Evolutionary conservation across 805 yeast species (phyloP), one percentile per base, ranked within the genome.

Genomic region (Martiniozyma abietophila): DNA sequence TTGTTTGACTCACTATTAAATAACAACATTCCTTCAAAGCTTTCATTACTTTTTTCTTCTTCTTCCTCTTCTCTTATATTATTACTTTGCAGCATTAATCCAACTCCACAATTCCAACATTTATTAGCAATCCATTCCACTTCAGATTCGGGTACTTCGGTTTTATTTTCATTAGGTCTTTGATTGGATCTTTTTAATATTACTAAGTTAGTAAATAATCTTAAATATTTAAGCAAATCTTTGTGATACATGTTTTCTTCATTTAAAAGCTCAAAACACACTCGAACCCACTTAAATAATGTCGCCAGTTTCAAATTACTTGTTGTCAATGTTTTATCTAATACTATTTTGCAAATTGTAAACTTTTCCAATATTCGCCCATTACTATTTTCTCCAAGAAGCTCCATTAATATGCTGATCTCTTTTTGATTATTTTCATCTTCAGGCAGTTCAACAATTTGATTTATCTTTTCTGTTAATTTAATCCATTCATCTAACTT

Each of bases 61-160:
- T 5, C 15, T n/a, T n/a, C n/a, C n/a, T n/a, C 31, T 10, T 18
- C 9, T 16, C 29, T 26, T n/a, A 11, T 24, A 8, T 17, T 26
- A 5, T 15, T 18, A 11, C 21, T 23, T 20, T 18, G 32, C 22
- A 34, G n/a, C 4, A 56, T 39, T 4, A 34, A 24, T 14, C 46
- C 50, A 4, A 63, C 56, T 1, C 67, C 67, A 27, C 44, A 43
- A 30, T 64, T 64, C 69, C 69, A 64, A 28, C 58, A 48, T 1
- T 49, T 42, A 2, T 61, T 55, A 1, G 62, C 50, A 7, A 64
- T 39, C 54, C 56, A 54, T 42, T 62, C 66, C 21, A 59, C 32
- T 32, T 62, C 66, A 23, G 31, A 37, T 5, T 25, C 25, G 8
- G 35, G 34, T 38, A 51, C 42, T 1, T 31, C 40, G 10, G 24